Conservation (phyloP, 495 filamentous ascomycete genomes). For the Bathelium albidoporum region DNA sequence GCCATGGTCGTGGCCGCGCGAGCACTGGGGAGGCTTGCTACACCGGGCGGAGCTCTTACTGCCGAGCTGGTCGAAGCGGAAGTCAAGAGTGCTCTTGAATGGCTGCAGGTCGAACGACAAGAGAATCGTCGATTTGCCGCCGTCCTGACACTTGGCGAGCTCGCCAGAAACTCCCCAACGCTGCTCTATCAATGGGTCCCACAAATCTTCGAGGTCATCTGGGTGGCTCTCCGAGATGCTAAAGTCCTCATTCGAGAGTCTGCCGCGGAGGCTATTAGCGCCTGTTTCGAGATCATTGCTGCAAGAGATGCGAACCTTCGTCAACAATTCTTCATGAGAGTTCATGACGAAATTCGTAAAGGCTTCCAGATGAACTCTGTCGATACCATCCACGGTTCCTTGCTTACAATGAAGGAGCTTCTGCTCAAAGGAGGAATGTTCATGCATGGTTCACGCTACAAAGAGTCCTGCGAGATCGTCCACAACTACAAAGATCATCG, state of each 20-base stretch:
- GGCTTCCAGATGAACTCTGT: slow-evolving; percentile 70
- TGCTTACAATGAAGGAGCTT: slow-evolving; percentile 83
- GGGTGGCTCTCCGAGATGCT: slow-evolving; percentile 82
- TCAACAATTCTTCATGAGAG: slow-evolving; percentile 74
- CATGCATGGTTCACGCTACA: slow-evolving; percentile 69
- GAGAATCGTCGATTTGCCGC: slow-evolving; percentile 87
- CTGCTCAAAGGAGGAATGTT: slow-evolving; percentile 94
- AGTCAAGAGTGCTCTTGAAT: slow-evolving; percentile 87
- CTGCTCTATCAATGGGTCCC: slow-evolving; percentile 85
- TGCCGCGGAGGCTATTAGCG: slow-evolving; percentile 78
- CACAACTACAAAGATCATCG: slow-evolving; percentile 83
- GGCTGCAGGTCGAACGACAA: slow-evolving; percentile 87
- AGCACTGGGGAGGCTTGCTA: slow-evolving; percentile 78
- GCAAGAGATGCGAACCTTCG: slow-evolving; percentile 78
- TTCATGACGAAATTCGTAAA: slow-evolving; percentile 68
- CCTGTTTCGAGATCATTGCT: slow-evolving; percentile 87
- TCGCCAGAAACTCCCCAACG: slow-evolving; percentile 83
- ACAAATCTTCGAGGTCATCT: slow-evolving; percentile 86
- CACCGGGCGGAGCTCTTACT: slow-evolving; percentile 85
- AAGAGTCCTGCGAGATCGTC: slow-evolving; percentile 80
- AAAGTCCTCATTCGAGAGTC: slow-evolving; percentile 86
- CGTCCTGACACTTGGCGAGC: slow-evolving; percentile 78
- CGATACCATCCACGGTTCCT: slow-evolving; percentile 81
- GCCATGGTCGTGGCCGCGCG: slow-evolving; percentile 81
- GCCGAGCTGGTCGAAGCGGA: slow-evolving; percentile 95